Base-by-base conservation (phyloP, 1,139 yeast species). In the Wickerhamomyces sp. region DNA sequence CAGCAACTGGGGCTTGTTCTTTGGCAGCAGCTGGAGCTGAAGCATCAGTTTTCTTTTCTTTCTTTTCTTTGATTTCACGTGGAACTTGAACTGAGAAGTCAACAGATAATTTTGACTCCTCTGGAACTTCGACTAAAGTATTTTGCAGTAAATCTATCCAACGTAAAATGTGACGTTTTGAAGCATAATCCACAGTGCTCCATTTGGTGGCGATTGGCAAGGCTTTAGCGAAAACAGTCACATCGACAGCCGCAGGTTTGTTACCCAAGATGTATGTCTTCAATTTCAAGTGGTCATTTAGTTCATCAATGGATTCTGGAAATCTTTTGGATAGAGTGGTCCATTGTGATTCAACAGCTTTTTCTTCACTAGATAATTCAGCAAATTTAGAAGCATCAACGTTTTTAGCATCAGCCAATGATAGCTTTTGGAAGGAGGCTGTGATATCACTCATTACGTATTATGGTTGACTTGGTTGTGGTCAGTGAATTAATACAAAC, bases 61-160 rank as follows among this genome's bases (percentile, higher is more conserved):
- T 63, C 42, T 65, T 64, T 60, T 73, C 78, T 60, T 79, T 79
- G 55, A 78, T 65, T 66, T 82, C 89, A 55, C 84, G 76, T 54
- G 96, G 89, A 44, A 88, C 72, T 50, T 75, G 81, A 41, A 79
- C 71, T 54, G 79, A 77, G 57, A 70, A 69, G 62, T 87, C 79
- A 49, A 90, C 64, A 42, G 61, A 63, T 50, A 91, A 61, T 61
- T 78, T 74, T 34, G 74, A 75, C 34, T 66, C 71, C 45, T 71
- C 77, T 45, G 84, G 78, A 40, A 84, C 74, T 13, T 68, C 71
- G 37, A 81, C 75, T 33, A 71, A 55, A 30, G 79, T 72, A 63
- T 82, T 79, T 71, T 93, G 98, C 52, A 93, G 70, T 59, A 87
- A 77, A 60, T 90, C 96, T 27, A 79, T 78, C 97, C 98, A 93